Evolutionary conservation across 2,329 filamentous ascomycete genomes (phyloP).

Genomic region (Sodiomyces alkalinus): DNA sequence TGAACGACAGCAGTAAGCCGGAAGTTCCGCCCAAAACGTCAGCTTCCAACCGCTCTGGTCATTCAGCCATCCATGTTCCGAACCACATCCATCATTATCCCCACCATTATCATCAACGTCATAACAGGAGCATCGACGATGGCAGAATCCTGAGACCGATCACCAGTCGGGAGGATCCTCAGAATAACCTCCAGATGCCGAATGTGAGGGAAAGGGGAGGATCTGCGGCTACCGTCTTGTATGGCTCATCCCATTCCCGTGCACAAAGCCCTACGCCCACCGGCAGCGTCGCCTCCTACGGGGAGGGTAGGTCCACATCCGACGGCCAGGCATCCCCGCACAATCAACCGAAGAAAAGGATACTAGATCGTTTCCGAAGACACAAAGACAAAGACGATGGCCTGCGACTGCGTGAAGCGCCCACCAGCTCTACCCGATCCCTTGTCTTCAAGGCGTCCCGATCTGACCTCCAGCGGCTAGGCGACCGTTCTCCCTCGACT

Average conservation of each 20-base stretch:
- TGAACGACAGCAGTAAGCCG: slow-evolving; percentile 28
- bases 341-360: slow-evolving; percentile 33
- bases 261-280: slow-evolving; percentile 75
- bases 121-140: slow-evolving; percentile 57
- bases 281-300: slow-evolving; percentile 35
- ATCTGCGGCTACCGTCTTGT: slow-evolving; percentile 23
- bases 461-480: slow-evolving; percentile 25
- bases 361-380: slow-evolving; percentile 34
- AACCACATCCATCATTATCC: no score
- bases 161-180: slow-evolving; percentile 60
- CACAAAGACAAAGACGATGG: slow-evolving; percentile 39
- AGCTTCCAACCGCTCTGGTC: slow-evolving; percentile 44
- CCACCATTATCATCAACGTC: slow-evolving; percentile 46
- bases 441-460: slow-evolving; percentile 34
- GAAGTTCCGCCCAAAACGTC: slow-evolving; percentile 44
- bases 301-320: slow-evolving; percentile 30
- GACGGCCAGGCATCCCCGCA: slow-evolving; percentile 46
- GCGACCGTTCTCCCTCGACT: slow-evolving; percentile 17
- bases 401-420: slow-evolving; percentile 15
- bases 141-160: slow-evolving; percentile 52
- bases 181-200: slow-evolving; percentile 25
- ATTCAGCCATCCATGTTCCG: slow-evolving; percentile 48
- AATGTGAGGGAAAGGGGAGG: slow-evolving; percentile 37
- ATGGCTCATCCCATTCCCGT: slow-evolving; percentile 34
- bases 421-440: slow-evolving; percentile 29